A percentile compares a stretch with the other conserved stretches of the same genome.
Conservation (phyloP, 164 flowering plant species). For the Magnolia kwangsiensis region DNA sequence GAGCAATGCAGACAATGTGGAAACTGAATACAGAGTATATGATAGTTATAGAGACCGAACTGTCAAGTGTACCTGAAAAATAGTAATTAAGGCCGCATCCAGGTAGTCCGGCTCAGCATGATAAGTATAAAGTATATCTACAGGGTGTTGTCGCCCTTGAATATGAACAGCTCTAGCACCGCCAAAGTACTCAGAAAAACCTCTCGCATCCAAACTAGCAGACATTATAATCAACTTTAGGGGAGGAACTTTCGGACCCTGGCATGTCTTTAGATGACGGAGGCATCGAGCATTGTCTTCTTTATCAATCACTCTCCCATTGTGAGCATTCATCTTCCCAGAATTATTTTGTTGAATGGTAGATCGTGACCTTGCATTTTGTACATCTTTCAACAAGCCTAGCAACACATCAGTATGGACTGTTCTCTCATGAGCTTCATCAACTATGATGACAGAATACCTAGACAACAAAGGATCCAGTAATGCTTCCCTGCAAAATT, state of each 20-base stretch:
- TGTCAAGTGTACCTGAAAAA: slow-evolving; percentile 70
- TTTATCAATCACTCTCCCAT: slow-evolving; percentile 22
- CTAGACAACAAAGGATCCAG: slow-evolving; percentile 81
- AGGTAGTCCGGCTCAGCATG: slow-evolving; percentile 65
- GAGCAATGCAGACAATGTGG: not conserved
- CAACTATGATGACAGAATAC: slow-evolving; percentile 87
- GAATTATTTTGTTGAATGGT: slow-evolving; percentile 11
- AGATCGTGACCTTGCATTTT: slow-evolving; percentile 48
- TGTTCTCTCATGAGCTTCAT: slow-evolving; percentile 99
- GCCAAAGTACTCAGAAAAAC: slow-evolving; percentile 78
- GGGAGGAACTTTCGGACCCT: slow-evolving; percentile 45
- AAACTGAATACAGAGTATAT: not conserved
- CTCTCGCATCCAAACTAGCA: slow-evolving; percentile 93
- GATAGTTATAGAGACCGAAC: not conserved
- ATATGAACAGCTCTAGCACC: slow-evolving; percentile 91
- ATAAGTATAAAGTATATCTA: slow-evolving; percentile 71
- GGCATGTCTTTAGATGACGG: slow-evolving; percentile 33
- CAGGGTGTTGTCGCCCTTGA: slow-evolving; percentile 83
- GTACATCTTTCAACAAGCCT: slow-evolving; percentile 79
- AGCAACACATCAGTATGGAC: slow-evolving; percentile 91
- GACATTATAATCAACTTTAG: slow-evolving; percentile 89
- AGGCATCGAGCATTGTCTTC: slow-evolving; percentile 20
- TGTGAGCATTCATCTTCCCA: slow-evolving; percentile 23
- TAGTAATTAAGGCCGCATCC: slow-evolving; percentile 72
- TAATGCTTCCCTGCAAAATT: slow-evolving; percentile 73